Conservation (phyloP, 2,329 filamentous ascomycete genomes). For the Cladosporium cucumerinum region DNA sequence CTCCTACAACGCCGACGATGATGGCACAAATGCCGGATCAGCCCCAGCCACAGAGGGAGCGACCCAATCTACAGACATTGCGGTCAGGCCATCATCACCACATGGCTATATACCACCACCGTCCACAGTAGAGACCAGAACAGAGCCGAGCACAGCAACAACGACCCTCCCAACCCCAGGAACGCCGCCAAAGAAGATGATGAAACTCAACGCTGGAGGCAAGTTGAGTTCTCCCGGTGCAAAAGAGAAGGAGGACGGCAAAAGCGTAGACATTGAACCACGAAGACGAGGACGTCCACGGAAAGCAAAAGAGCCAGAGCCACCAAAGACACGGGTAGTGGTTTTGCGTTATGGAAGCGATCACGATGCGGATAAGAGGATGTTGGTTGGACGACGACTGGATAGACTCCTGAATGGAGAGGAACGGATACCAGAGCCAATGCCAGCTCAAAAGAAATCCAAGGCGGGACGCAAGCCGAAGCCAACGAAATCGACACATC, state of each 20-base stretch:
- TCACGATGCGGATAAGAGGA: conserved; percentile 39
- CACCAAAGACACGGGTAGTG: conserved; percentile 26
- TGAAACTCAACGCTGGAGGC: conserved; percentile 45
- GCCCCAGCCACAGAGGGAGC: neutral
- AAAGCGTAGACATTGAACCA: conserved; percentile 18
- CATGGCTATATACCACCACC: neutral
- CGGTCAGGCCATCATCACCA: neutral
- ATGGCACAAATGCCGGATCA: neutral
- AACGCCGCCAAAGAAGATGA: conserved; percentile 35
- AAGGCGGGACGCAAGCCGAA: conserved; percentile 24
- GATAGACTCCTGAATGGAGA: conserved; percentile 55
- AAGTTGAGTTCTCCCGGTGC: conserved; percentile 43
- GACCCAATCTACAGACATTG: neutral
- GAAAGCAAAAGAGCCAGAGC: conserved; percentile 24
- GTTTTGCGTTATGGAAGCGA: conserved; percentile 53
- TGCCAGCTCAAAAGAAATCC: conserved; percentile 24
- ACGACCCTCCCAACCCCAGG: conserved; percentile 11
- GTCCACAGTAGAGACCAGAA: conserved; percentile 16
- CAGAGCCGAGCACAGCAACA: conserved; percentile 7
- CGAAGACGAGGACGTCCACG: conserved; percentile 30
- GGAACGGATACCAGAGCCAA: conserved; percentile 31
- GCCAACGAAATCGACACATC: conserved; percentile 51
- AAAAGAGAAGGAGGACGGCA: conserved; percentile 20
- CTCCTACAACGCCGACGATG: conserved; percentile 20
- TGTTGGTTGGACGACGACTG: conserved; percentile 57